phyloP scores from a whole-genome alignment of 495 filamentous ascomycete genomes.

The Schizothecium vesticola region DNA sequence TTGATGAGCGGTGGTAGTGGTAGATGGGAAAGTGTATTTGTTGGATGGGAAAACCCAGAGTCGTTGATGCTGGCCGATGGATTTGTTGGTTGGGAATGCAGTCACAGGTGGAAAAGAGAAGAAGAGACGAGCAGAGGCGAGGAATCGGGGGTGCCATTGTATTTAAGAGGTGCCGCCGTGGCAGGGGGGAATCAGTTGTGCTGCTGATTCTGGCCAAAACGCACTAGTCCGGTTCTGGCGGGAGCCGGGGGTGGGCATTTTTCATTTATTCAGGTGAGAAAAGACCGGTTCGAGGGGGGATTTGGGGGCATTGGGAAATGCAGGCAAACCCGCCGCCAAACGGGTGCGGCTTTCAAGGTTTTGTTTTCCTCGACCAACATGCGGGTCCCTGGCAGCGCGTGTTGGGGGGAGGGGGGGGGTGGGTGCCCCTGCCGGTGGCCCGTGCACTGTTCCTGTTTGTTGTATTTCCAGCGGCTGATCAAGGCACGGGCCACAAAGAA shows the following conservation, averaged over 20 bases:
- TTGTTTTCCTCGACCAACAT: slow-evolving; percentile 11
- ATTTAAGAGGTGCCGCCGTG: slow-evolving; percentile 17
- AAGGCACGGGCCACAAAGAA: neutral
- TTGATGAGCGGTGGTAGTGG: slow-evolving; percentile 41
- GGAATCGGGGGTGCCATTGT: neutral
- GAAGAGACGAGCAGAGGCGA: neutral
- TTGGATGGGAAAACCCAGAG: slow-evolving; percentile 23
- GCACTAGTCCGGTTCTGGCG: slow-evolving; percentile 28
- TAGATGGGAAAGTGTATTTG: slow-evolving; percentile 25
- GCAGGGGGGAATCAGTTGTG: slow-evolving; percentile 11
- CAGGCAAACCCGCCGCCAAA: neutral
- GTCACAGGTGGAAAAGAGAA: slow-evolving; percentile 12
- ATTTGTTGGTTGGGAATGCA: slow-evolving; percentile 21
- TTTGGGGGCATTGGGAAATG: slow-evolving; percentile 19
- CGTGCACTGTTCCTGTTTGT: neutral
- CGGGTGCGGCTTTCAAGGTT: slow-evolving; percentile 7
- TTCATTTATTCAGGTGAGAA: slow-evolving; percentile 9
- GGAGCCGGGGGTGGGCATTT: slow-evolving; percentile 9
- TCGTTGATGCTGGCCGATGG: slow-evolving; percentile 24
- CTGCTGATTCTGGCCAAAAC: slow-evolving; percentile 14
- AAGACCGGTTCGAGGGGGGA: neutral
- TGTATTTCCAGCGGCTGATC: neutral
- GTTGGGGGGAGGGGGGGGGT: slow-evolving; percentile 13
- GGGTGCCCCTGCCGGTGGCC: slow-evolving; percentile 11
- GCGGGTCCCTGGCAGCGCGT: slow-evolving; percentile 9